Evolutionary conservation across 208 protist genomes (phyloP).

Genomic region (Trypanosoma vivax): DNA sequence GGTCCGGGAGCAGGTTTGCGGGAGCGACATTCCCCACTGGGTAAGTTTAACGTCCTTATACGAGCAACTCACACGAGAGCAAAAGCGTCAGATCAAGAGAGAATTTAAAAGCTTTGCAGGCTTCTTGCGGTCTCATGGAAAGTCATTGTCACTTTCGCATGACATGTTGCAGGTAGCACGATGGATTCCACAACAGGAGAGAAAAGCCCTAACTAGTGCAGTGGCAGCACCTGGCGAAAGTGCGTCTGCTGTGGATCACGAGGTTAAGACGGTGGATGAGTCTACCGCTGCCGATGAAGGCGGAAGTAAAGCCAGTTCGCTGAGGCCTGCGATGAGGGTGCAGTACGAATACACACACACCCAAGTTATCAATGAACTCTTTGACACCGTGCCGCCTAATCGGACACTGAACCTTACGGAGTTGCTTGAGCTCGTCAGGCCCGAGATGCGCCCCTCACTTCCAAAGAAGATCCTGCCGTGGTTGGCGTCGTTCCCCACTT

Average conservation of each 20-base stretch:
- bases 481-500: conserved; percentile 42
- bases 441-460: conserved; percentile 33
- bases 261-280: no score
- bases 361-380: conserved; percentile 62
- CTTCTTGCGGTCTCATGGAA: conserved; percentile 78
- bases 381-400: conserved; percentile 59
- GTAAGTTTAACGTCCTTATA: conserved; percentile 77
- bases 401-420: conserved; percentile 48
- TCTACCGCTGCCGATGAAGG: not conserved
- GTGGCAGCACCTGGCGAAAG: not conserved
- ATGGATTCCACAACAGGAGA: conserved; percentile 44
- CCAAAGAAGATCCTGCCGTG: conserved; percentile 50
- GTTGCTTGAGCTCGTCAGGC: conserved; percentile 41
- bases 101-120: conserved; percentile 70
- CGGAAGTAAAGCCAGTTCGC: not conserved
- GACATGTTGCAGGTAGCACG: conserved; percentile 83
- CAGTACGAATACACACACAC: conserved; percentile 38
- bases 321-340: not conserved
- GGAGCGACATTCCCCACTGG: conserved; percentile 68
- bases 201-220: conserved; percentile 3
- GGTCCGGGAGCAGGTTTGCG: conserved; percentile 54
- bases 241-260: no score
- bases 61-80: conserved; percentile 59
- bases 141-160: conserved; percentile 60
- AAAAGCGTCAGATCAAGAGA: conserved; percentile 54